Base-by-base conservation (phyloP, 1,284 basidiomycete genomes). In the Gomphus sp. region DNA sequence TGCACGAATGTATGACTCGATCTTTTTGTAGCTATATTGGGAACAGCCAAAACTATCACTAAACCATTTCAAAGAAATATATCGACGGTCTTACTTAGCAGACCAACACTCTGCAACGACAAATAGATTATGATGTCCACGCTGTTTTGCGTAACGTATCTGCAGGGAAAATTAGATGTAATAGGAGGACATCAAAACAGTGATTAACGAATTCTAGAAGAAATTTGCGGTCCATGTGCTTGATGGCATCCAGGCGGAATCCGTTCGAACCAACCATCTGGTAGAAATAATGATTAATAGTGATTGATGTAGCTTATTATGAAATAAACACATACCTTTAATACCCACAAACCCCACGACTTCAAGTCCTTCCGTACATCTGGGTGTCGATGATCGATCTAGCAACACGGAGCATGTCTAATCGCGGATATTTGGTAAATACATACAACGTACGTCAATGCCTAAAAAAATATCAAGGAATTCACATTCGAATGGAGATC, bases 211-310 rank as follows among this genome's bases (percentile, higher is more conserved):
- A 90, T 52, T 79, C 74, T 2, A 80, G 66, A 16, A 87, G 70
- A 65, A 90, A 91, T 33, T 73, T 72, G 59, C 77, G 73, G 67
- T 91, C 87, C 60, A 89, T 85, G 64, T 91, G 88, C 69, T 94
- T 95, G 66, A 93, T 89, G 11, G 93, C 93, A 66, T 95, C 93
- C 41, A 95, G 79, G 49, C 93, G 79, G 71, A 94, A 93, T 3
- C 93, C 93, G 33, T 76, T 75, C 10, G 85, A 89, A 4, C 86
- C 87, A 0, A 89, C 93, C 45, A 85, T 88, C 82, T 93, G 66
- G 34, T 18, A 56, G 34, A 50, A 55, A 33, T 47, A 7, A n/a
- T n/a, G n/a, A n/a, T n/a, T n/a, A n/a, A n/a, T n/a, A n/a, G 36
- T 64, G 52, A 63, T 41, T 49, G 31, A 41, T 36, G 25, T 37